phyloP scores from a whole-genome alignment of 495 filamentous ascomycete species.

The Penicillium pulvis region DNA sequence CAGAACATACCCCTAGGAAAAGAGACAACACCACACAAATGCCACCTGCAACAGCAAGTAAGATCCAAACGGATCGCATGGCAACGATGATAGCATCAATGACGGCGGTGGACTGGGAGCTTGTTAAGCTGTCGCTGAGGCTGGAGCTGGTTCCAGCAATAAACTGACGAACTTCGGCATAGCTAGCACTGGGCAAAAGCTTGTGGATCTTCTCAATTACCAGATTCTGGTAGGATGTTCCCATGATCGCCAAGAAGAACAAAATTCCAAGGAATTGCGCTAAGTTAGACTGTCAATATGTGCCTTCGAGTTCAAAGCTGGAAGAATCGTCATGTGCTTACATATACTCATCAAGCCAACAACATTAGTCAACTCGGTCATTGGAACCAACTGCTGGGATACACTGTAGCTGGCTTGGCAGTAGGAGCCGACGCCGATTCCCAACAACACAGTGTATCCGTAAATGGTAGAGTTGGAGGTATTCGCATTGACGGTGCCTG shows the following conservation, averaged over 20 bases:
- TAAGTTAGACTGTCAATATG: not conserved
- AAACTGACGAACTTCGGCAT: not conserved
- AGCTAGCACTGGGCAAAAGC: not conserved
- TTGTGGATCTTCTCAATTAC: slow-evolving; percentile 4
- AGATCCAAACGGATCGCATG: slow-evolving; percentile 1
- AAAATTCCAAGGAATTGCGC: not conserved
- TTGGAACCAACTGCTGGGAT: slow-evolving; percentile 4
- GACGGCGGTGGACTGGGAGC: not conserved
- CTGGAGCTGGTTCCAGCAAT: slow-evolving; percentile 4
- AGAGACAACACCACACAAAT: slow-evolving; percentile 5
- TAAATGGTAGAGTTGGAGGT: slow-evolving; percentile 7
- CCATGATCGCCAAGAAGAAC: slow-evolving; percentile 5
- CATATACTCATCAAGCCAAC: slow-evolving; percentile 5
- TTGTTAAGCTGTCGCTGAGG: not conserved
- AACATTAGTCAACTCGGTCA: slow-evolving; percentile 5
- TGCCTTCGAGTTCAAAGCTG: not conserved
- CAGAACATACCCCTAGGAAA: slow-evolving; percentile 2
- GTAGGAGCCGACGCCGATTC: slow-evolving; percentile 5
- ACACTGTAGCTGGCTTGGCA: slow-evolving; percentile 6
- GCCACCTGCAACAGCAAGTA: slow-evolving; percentile 3
- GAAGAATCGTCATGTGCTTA: not conserved
- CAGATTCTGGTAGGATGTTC: slow-evolving; percentile 1
- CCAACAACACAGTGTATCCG: slow-evolving; percentile 8
- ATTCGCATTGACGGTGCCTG: slow-evolving; percentile 4
- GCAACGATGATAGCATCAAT: not conserved